phyloP scores from a whole-genome alignment of 1,284 basidiomycete genomes.

The Cutaneotrichosporon sp. region DNA sequence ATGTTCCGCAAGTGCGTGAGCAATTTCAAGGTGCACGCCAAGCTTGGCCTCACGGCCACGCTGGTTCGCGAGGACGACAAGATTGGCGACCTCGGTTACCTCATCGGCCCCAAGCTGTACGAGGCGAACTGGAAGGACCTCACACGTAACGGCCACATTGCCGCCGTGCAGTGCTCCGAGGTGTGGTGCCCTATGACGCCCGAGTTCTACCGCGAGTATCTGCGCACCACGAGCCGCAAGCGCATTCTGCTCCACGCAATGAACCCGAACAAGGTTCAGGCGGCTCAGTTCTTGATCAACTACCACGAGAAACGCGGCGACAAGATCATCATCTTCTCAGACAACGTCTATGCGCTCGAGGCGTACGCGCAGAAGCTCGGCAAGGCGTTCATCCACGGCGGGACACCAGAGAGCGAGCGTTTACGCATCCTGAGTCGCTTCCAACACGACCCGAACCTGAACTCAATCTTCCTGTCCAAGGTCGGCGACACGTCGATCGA shows the following conservation, averaged over 20 bases:
- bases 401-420: conserved; percentile 91
- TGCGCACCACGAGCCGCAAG: conserved; percentile 74
- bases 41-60: conserved; percentile 82
- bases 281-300: conserved; percentile 97
- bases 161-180: conserved; percentile 99
- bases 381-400: conserved; percentile 96
- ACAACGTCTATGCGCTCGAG: conserved; percentile 96
- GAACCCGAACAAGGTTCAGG: conserved; percentile 99
- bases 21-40: conserved; percentile 96
- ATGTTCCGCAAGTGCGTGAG: conserved; percentile 97
- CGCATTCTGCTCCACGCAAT: conserved; percentile 98
- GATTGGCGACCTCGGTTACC: conserved; percentile 97
- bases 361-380: conserved; percentile 93
- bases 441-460: conserved; percentile 93
- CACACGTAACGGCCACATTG: conserved; percentile 98
- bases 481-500: conserved; percentile 99
- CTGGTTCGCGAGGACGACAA: conserved; percentile 99
- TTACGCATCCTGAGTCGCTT: conserved; percentile 95
- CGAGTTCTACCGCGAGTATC: conserved; percentile 99
- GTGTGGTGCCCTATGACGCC: conserved; percentile 99
- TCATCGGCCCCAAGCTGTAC: conserved; percentile 99
- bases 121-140: conserved; percentile 99
- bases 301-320: conserved; percentile 98
- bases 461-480: conserved; percentile 99
- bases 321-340: conserved; percentile 99